Evolutionary conservation across 176 grass and related monocot species (phyloP).

Genomic region (Rhynchospora breviuscula): DNA sequence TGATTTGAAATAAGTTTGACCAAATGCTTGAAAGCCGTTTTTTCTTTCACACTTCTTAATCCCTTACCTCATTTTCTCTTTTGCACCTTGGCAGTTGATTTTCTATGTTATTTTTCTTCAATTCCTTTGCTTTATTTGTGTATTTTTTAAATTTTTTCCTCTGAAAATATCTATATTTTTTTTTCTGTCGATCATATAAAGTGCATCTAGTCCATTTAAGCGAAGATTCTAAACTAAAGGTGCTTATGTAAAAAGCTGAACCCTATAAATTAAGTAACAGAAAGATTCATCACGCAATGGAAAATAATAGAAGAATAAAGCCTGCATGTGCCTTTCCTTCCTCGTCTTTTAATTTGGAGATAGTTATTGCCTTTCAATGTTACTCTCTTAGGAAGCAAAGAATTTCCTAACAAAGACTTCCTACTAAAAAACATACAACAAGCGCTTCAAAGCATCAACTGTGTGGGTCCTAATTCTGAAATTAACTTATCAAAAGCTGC

Average conservation of each 20-base stretch:
- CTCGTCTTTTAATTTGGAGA: conserved; percentile 2
- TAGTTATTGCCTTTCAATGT: background rate
- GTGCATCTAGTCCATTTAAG: background rate
- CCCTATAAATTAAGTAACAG: conserved; percentile 16
- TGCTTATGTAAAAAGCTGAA: conserved; percentile 7
- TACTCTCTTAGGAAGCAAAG: conserved; percentile 23
- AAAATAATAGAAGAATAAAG: conserved; percentile 24
- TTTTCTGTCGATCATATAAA: background rate
- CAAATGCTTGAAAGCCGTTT: background rate
- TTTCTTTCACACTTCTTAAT: conserved; percentile 27
- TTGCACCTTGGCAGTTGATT: background rate
- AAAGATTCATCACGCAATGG: conserved; percentile 27
- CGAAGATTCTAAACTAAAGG: conserved; percentile 1
- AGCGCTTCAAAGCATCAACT: background rate
- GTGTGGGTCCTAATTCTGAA: background rate
- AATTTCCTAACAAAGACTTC: conserved; percentile 9
- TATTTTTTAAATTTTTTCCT: background rate
- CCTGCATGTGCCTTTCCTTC: background rate
- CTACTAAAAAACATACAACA: background rate
- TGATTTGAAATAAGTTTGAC: conserved; percentile 14
- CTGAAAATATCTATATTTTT: background rate
- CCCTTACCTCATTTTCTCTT: background rate
- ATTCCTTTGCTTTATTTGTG: background rate
- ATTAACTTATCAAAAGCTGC: conserved; percentile 5
- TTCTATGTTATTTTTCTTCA: background rate